A percentile compares a stretch with the other conserved stretches of the same genome.
phyloP scores from a whole-genome alignment of 2,329 filamentous ascomycete species.

The Nannizziopsis barbatae region DNA sequence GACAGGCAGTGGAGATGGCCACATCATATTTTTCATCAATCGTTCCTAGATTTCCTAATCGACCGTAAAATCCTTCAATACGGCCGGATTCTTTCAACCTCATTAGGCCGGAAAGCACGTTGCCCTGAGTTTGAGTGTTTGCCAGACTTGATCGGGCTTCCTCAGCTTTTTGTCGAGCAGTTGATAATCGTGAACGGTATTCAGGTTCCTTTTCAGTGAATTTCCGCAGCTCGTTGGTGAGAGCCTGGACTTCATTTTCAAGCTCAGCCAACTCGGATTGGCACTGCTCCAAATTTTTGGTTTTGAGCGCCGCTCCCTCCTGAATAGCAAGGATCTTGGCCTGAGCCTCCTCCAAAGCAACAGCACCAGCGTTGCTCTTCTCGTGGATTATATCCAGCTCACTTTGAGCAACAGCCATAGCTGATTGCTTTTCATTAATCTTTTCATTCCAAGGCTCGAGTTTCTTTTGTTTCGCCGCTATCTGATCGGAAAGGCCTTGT shows the following conservation, averaged over 20 bases:
- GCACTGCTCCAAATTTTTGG: constrained; percentile 62
- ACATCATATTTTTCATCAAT: constrained; percentile 93
- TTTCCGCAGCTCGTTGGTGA: constrained; percentile 61
- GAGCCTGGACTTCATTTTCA: constrained; percentile 61
- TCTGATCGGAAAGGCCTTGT: constrained; percentile 84
- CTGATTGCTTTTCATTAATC: constrained; percentile 90
- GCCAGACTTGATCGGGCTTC: constrained; percentile 85
- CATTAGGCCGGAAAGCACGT: constrained; percentile 84
- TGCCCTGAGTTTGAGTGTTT: constrained; percentile 82
- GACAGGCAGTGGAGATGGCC: constrained; percentile 94
- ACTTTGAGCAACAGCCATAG: constrained; percentile 87
- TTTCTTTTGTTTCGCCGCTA: constrained; percentile 81
- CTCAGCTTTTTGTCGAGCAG: constrained; percentile 85
- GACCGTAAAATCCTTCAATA: constrained; percentile 93
- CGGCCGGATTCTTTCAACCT: constrained; percentile 90
- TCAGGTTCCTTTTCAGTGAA: constrained; percentile 68
- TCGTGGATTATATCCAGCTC: constrained; percentile 86
- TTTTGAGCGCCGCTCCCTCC: constrained; percentile 58
- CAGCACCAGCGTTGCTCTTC: constrained; percentile 74
- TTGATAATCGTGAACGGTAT: constrained; percentile 73
- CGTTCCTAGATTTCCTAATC: constrained; percentile 82
- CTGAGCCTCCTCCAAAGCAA: constrained; percentile 72
- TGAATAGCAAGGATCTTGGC: constrained; percentile 65
- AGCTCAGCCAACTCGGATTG: constrained; percentile 60
- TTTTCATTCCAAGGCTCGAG: constrained; percentile 95